Percentiles rank a stretch among this genome's conserved stretches.
Evolutionary conservation across 352 stramenopile genomes (phyloP).

Genomic region (Phytophthora fragariae): DNA sequence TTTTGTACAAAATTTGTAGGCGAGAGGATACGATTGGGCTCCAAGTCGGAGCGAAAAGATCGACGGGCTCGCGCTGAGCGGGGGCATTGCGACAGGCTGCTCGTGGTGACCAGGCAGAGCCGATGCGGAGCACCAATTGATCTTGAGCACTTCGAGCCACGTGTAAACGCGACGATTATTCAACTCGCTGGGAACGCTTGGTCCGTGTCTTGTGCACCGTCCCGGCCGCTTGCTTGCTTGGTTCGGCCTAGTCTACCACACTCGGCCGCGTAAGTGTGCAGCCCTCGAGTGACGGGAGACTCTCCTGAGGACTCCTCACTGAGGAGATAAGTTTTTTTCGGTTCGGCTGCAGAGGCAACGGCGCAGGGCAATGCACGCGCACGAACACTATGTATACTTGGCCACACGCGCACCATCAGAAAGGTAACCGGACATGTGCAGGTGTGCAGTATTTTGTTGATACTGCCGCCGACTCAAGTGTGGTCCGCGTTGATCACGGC

Average conservation of each 20-base stretch:
- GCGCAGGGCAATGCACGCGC: too few relatives aligned
- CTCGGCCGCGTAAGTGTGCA: conserved; percentile 16
- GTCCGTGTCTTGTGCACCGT: conserved; percentile 9
- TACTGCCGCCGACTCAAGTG: not conserved
- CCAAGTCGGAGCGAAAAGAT: not conserved
- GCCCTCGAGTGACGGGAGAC: not conserved
- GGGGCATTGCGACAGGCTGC: not conserved
- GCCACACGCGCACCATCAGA: conserved; percentile 5
- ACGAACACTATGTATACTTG: not conserved
- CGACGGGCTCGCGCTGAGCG: not conserved
- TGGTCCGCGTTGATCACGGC: not conserved
- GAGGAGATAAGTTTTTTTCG: not conserved
- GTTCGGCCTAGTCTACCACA: conserved; percentile 14
- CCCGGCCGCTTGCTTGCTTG: conserved; percentile 18
- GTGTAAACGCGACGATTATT: not conserved
- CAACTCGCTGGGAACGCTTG: conserved; percentile 5
- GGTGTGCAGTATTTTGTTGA: too few relatives aligned
- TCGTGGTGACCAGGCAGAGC: not conserved
- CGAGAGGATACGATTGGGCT: conserved; percentile 4
- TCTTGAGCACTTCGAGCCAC: not conserved
- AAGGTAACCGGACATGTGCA: not conserved
- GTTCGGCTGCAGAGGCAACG: not conserved
- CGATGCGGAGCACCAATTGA: not conserved
- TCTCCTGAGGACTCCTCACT: too few relatives aligned
- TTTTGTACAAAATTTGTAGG: conserved; percentile 4